Conservation (phyloP, 2,329 filamentous ascomycete species). For the Fusarium continuum region DNA sequence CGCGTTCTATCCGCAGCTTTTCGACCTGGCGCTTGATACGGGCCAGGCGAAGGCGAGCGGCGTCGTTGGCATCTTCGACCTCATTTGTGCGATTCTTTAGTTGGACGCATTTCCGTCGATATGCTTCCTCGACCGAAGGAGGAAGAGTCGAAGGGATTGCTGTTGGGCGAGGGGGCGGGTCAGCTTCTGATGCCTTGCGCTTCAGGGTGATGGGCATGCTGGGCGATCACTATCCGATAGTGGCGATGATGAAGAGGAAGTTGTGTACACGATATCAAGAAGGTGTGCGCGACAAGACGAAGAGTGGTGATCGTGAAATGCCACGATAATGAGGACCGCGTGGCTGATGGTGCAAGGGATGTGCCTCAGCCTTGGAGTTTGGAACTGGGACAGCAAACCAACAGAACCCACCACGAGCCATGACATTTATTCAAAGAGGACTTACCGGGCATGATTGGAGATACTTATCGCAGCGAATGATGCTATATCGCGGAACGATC, state of each 20-base stretch:
- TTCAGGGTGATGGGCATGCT: conserved; percentile 49
- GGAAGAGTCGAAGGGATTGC: conserved; percentile 71
- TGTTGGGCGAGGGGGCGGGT: conserved; percentile 47
- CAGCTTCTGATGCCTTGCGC: conserved; percentile 50
- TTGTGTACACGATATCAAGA: neutral
- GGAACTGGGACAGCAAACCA: conserved; percentile 26
- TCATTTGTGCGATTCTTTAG: conserved; percentile 91
- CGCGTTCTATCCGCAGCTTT: conserved; percentile 88
- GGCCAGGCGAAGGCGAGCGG: conserved; percentile 78
- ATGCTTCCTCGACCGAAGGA: conserved; percentile 93
- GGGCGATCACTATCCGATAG: conserved; percentile 7
- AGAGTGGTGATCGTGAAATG: neutral
- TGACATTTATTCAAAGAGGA: conserved; percentile 5
- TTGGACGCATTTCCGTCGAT: conserved; percentile 95
- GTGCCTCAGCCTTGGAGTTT: conserved; percentile 23
- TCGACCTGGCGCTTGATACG: conserved; percentile 86
- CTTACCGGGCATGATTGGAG: conserved; percentile 34
- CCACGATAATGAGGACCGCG: conserved; percentile 3
- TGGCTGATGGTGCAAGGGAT: conserved; percentile 29
- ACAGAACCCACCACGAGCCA: conserved; percentile 27
- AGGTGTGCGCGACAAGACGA: conserved; percentile 3
- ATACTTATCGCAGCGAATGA: conserved; percentile 2
- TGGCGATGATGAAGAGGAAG: conserved; percentile 10
- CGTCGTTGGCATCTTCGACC: conserved; percentile 90
- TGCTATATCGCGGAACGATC: neutral